A percentile compares a stretch with the other conserved stretches of the same genome.
Conservation (phyloP, 768 basidiomycete genomes). For the Auriscalpium microsporum region DNA sequence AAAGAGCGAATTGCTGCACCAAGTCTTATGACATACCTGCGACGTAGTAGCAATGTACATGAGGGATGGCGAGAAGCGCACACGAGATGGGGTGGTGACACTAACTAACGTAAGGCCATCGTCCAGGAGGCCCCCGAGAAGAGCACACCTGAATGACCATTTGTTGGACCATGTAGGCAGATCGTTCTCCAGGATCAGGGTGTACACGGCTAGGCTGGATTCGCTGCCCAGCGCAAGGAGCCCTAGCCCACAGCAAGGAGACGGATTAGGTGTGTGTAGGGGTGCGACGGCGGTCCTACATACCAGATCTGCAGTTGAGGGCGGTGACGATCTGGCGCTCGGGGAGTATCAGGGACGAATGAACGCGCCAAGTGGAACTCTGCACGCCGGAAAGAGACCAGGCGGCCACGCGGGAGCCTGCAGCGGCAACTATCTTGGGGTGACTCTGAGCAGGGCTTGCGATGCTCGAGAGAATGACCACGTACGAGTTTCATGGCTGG, state of each 20-base stretch:
- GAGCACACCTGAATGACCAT: conserved; percentile 56
- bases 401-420: conserved; percentile 58
- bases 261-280: background rate
- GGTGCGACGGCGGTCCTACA: background rate
- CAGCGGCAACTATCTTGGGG: conserved; percentile 63
- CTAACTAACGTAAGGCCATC: conserved; percentile 23
- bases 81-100: conserved; percentile 39
- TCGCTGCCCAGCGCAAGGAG: conserved; percentile 63
- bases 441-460: background rate
- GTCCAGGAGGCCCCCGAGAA: background rate
- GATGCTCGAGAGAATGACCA: conserved; percentile 11
- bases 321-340: conserved; percentile 46
- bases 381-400: conserved; percentile 71
- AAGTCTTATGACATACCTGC: conserved; percentile 29
- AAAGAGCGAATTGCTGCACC: background rate
- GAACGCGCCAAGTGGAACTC: conserved; percentile 64
- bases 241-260: conserved; percentile 39
- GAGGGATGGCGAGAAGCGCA: conserved; percentile 67
- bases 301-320: conserved; percentile 72
- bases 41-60: conserved; percentile 64
- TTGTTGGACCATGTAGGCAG: conserved; percentile 77
- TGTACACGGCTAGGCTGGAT: conserved; percentile 60
- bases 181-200: conserved; percentile 71
- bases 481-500: conserved; percentile 75
- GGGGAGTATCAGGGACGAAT: conserved; percentile 69